Conservation (phyloP, 1,139 yeast species). For the Sugiyamaella novakii region DNA sequence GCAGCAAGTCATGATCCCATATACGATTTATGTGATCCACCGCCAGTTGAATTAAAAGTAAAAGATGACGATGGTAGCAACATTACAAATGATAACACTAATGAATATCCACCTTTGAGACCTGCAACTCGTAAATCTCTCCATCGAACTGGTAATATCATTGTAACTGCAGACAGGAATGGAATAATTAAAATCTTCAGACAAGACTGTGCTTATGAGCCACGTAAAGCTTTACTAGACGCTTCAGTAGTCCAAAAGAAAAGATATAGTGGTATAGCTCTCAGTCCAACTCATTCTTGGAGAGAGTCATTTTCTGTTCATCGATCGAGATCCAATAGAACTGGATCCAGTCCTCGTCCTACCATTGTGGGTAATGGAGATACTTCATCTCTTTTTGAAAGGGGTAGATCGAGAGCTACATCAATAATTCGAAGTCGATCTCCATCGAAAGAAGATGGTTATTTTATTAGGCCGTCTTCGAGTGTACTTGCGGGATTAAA, state of each 20-base stretch:
- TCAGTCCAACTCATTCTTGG: slow-evolving; percentile 34
- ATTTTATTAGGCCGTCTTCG: slow-evolving; percentile 13
- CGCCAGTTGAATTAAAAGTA: slow-evolving; percentile 30
- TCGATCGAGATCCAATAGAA: slow-evolving; percentile 25
- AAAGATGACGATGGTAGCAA: slow-evolving; percentile 1
- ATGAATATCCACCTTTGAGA: slow-evolving; percentile 18
- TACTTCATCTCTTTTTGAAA: slow-evolving; percentile 10
- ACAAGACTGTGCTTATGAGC: slow-evolving; percentile 63
- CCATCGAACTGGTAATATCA: slow-evolving; percentile 47
- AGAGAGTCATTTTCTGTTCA: slow-evolving; percentile 27
- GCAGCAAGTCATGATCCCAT: slow-evolving; percentile 78
- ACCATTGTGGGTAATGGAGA: slow-evolving; percentile 10
- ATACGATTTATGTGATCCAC: slow-evolving; percentile 58
- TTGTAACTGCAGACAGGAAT: slow-evolving; percentile 73
- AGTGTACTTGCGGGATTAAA: slow-evolving; percentile 17
- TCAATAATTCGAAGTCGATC: slow-evolving; percentile 20
- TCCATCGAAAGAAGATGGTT: slow-evolving; percentile 18
- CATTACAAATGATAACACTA: neutral
- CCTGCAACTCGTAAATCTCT: slow-evolving; percentile 24
- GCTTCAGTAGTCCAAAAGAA: slow-evolving; percentile 27
- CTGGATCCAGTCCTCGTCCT: slow-evolving; percentile 22
- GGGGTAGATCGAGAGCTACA: slow-evolving; percentile 20
- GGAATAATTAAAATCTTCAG: slow-evolving; percentile 79
- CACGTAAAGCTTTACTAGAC: slow-evolving; percentile 32
- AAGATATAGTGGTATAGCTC: slow-evolving; percentile 28